A percentile compares a stretch with the other conserved stretches of the same genome.
phyloP scores from a whole-genome alignment of 352 stramenopile genomes.

The Globisporangium cederbergense region DNA sequence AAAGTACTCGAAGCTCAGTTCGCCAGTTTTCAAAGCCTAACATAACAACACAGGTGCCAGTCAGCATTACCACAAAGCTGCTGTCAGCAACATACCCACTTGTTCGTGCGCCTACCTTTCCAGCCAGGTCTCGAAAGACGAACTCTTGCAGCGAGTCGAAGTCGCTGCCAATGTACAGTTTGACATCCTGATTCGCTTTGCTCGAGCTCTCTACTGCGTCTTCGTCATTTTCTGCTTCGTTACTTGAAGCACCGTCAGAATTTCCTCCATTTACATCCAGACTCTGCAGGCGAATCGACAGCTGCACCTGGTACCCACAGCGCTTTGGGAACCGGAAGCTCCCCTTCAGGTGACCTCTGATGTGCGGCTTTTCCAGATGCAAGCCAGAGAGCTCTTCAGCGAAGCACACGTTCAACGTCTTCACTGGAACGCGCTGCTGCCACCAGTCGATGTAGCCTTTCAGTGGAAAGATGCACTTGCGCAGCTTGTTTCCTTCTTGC shows the following conservation, averaged over 20 bases:
- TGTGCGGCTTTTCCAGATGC: conserved; percentile 18
- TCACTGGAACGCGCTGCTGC: conserved; percentile 32
- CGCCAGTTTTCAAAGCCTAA: conserved; percentile 29
- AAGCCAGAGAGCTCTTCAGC: conserved; percentile 21
- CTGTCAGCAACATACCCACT: not conserved
- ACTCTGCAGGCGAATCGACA: conserved; percentile 19
- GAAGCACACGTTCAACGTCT: conserved; percentile 34
- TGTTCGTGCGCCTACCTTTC: conserved; percentile 28
- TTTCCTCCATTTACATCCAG: not conserved
- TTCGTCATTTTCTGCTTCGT: conserved; percentile 4
- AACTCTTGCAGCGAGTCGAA: conserved; percentile 55
- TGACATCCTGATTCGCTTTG: conserved; percentile 18
- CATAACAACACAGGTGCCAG: not conserved
- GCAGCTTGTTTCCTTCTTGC: conserved; percentile 47
- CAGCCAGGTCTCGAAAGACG: conserved; percentile 33
- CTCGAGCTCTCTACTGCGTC: not conserved
- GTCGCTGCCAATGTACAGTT: conserved; percentile 51
- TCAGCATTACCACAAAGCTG: not conserved
- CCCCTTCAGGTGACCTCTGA: conserved; percentile 24
- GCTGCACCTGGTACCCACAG: conserved; percentile 41
- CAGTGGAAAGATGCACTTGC: conserved; percentile 53
- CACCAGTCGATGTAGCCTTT: conserved; percentile 71
- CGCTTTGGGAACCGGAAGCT: conserved; percentile 52
- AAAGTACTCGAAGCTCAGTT: conserved; percentile 53
- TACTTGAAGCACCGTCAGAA: not conserved